A percentile compares a stretch with the other conserved stretches of the same genome.
phyloP scores from a whole-genome alignment of 768 basidiomycete species.

The Mycena capillaripes region DNA sequence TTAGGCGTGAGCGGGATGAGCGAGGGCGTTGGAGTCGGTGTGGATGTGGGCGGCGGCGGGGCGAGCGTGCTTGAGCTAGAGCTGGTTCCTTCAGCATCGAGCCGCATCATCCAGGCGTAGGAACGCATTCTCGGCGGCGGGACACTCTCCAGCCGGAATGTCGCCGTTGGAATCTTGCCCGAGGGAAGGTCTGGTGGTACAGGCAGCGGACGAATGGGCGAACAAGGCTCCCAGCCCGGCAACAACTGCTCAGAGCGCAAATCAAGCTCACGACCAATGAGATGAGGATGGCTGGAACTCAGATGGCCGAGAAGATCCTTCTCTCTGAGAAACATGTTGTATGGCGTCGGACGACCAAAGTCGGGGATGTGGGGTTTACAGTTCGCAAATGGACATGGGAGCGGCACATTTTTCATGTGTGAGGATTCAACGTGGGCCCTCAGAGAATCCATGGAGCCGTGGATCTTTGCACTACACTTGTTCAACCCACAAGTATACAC shows the following conservation, averaged over 20 bases:
- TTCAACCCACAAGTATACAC: constrained; percentile 7
- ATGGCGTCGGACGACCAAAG: background rate
- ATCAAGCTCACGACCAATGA: constrained; percentile 21
- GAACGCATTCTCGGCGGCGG: background rate
- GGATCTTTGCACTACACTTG: constrained; percentile 23
- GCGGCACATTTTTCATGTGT: constrained; percentile 29
- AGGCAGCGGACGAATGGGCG: constrained; percentile 14
- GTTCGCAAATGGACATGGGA: constrained; percentile 31
- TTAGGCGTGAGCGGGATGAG: background rate
- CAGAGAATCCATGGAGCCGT: background rate
- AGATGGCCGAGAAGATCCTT: constrained; percentile 30
- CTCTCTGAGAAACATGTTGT: constrained; percentile 23
- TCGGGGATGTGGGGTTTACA: constrained; percentile 12
- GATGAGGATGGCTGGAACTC: background rate
- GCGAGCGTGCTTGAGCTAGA: background rate
- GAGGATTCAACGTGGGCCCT: constrained; percentile 23
- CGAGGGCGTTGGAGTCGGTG: background rate
- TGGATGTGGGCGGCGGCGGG: background rate
- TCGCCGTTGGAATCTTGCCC: background rate
- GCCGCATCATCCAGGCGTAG: background rate
- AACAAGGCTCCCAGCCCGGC: constrained; percentile 26
- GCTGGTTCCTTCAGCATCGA: background rate
- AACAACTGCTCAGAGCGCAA: constrained; percentile 3
- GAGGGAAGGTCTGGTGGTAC: constrained; percentile 25
- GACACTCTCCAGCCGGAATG: constrained; percentile 4